These are phyloP conservation scores for Coemansia sp. DNA, from an alignment of 192 early-diverging fungal genomes.

Conservation along the genomic window DNA sequence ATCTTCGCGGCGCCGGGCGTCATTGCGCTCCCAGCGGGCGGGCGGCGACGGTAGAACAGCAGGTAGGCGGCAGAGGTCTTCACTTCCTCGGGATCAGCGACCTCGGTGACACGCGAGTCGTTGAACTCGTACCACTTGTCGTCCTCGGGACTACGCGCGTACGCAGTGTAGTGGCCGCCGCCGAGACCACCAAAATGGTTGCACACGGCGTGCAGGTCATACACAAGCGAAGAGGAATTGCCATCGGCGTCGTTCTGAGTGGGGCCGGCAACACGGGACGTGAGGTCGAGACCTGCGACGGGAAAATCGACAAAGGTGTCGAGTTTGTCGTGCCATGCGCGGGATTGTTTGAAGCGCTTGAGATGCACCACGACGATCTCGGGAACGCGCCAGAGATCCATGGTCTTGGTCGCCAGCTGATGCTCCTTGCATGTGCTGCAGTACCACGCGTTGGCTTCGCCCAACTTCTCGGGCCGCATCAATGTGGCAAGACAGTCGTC, in stretches of 20 bases:
- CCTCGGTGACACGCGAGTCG: conserved; percentile 64
- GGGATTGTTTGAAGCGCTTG: conserved; percentile 74
- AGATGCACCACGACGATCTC: conserved; percentile 81
- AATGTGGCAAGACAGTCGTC: conserved; percentile 75
- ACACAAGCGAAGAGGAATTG: conserved; percentile 33
- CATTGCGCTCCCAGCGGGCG: not conserved
- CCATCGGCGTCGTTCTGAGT: conserved; percentile 14
- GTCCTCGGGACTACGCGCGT: conserved; percentile 68
- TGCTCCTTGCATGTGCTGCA: conserved; percentile 78
- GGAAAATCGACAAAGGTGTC: conserved; percentile 75
- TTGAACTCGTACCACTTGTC: conserved; percentile 80
- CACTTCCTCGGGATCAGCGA: conserved; percentile 20
- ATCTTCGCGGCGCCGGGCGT: conserved; percentile 21
- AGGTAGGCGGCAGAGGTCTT: conserved; percentile 52
- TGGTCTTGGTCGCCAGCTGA: conserved; percentile 72
- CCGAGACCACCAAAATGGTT: conserved; percentile 84
- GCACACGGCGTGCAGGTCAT: conserved; percentile 76
- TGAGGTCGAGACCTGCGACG: conserved; percentile 62
- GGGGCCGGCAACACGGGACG: conserved; percentile 46
- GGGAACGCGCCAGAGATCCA: conserved; percentile 77
- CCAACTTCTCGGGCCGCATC: conserved; percentile 70
- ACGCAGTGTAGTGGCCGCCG: conserved; percentile 85
- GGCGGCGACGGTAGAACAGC: conserved; percentile 47
- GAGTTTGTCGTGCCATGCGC: conserved; percentile 71
- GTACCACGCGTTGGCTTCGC: conserved; percentile 77